Base-by-base conservation (phyloP, 768 basidiomycete species). In the Boletellus sp. region DNA sequence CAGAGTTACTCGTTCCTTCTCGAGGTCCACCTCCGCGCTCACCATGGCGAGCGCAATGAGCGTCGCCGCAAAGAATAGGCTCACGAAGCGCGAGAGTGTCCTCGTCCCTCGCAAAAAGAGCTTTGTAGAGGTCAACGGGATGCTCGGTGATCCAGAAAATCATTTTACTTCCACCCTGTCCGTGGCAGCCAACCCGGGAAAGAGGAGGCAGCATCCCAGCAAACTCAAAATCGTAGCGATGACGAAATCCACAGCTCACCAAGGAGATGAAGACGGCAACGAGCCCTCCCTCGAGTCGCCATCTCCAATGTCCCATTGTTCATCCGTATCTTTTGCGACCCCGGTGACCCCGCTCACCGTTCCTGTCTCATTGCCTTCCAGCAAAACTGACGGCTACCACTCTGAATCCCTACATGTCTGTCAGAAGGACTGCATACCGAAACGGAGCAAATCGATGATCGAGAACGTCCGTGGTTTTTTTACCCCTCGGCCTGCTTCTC, bases 81-180 rank as follows among this genome's bases (percentile, higher is more conserved):
- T 87, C 48, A 80, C 76, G 7, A 80, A 77, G 57, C 83, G 85
- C 56, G 85, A 88, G 64, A 87, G 85, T 44, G 78, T 88, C 19
- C 76, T 84, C 22, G 78, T 87, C 40, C 78, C 80, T 23, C 72
- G 85, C 48, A 75, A 79, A 54, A 80, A 72, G 64, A 79, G 81
- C 51, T 71, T 78, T 24, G 61, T 72, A 10, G 70, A 72, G 16
- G 48, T 52, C 23, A 56, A 35, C 10, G 56, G 51, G n/a, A 46
- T 37, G 22, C 37, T 51, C 0, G 40, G 51, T 16, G 64, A 67
- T 32, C 34, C 33, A 9, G 64, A 66, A 41, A 57, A 37, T 39
- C 51, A 35, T 17, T 17, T 26, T 9, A 16, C 44, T 8, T 31
- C 42, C 38, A 23, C 20, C 9, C 40, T 45, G 20, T 4, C 54